Evolutionary conservation across 163 green algal genomes (phyloP).

Genomic region (Prototheca wickerhamii): DNA sequence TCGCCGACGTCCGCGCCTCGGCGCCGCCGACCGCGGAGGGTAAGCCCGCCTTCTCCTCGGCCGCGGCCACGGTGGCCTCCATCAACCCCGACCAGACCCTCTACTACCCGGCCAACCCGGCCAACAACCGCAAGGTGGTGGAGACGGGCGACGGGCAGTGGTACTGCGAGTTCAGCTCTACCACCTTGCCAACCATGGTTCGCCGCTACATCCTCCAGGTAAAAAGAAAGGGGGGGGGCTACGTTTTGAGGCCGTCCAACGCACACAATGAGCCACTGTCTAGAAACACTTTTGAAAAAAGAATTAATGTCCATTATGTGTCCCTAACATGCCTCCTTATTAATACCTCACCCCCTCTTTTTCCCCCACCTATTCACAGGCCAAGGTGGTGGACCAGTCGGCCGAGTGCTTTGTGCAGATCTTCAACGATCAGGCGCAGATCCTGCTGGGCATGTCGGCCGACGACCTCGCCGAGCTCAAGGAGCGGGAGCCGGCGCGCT

Average conservation of each 20-base stretch:
- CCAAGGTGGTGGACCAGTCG: background rate
- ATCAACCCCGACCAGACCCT: conserved; percentile 60
- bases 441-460: conserved; percentile 54
- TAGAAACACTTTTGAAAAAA: no score
- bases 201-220: conserved; percentile 67
- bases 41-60: conserved; percentile 55
- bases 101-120: conserved; percentile 77
- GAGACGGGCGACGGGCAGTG: conserved; percentile 45
- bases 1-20: conserved; percentile 15
- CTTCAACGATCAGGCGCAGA: conserved; percentile 69
- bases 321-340: no score
- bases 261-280: no score
- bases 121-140: conserved; percentile 78
- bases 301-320: no score
- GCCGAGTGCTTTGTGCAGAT: conserved; percentile 38
- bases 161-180: conserved; percentile 62
- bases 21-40: conserved; percentile 42
- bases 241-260: no score
- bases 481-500: conserved; percentile 28
- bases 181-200: conserved; percentile 44
- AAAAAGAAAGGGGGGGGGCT: background rate
- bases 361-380: no score
- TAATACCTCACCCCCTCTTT: no score
- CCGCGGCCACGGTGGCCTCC: conserved; percentile 30
- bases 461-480: conserved; percentile 62